phyloP scores from a whole-genome alignment of 75 land plant genomes.

The Pinus taeda region DNA sequence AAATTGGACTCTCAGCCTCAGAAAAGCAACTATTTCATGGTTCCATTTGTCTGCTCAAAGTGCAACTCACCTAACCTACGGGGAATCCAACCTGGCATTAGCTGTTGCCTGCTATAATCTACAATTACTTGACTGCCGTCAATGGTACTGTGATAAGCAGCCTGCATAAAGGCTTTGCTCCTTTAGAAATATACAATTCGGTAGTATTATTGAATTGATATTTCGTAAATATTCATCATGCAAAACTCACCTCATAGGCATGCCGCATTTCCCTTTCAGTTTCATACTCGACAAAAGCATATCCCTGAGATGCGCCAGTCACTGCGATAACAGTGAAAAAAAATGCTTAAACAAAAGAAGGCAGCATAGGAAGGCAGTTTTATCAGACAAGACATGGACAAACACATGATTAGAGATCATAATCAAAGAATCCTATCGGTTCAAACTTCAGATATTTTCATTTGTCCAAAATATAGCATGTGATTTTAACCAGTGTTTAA shows the following conservation, averaged over 20 bases:
- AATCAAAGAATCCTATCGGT: too few species aligned
- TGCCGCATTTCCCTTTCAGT: constrained; percentile 80
- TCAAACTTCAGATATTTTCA: too few species aligned
- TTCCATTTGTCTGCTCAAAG: not conserved
- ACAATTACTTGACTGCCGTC: constrained; percentile 83
- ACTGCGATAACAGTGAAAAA: constrained; percentile 34
- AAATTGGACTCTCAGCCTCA: not conserved
- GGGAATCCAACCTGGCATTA: constrained; percentile 99
- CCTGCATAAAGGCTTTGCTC: constrained; percentile 35
- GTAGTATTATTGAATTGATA: not conserved
- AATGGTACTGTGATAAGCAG: constrained; percentile 72
- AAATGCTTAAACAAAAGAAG: too few species aligned
- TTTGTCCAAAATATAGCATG: too few species aligned
- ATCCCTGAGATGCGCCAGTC: constrained; percentile 93
- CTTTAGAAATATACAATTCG: not conserved
- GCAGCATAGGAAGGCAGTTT: too few species aligned
- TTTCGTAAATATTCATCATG: not conserved
- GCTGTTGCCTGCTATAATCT: constrained; percentile 90
- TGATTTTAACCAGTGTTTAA: too few species aligned
- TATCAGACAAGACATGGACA: too few species aligned
- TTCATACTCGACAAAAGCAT: constrained; percentile 96
- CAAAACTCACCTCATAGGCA: constrained; percentile 77
- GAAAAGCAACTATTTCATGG: not conserved
- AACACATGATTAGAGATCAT: too few species aligned
- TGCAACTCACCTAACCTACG: constrained; percentile 76